These are phyloP conservation scores for Macrophomina phaseolina DNA, from an alignment of 2,329 filamentous ascomycete genomes.

Conservation along the genomic window DNA sequence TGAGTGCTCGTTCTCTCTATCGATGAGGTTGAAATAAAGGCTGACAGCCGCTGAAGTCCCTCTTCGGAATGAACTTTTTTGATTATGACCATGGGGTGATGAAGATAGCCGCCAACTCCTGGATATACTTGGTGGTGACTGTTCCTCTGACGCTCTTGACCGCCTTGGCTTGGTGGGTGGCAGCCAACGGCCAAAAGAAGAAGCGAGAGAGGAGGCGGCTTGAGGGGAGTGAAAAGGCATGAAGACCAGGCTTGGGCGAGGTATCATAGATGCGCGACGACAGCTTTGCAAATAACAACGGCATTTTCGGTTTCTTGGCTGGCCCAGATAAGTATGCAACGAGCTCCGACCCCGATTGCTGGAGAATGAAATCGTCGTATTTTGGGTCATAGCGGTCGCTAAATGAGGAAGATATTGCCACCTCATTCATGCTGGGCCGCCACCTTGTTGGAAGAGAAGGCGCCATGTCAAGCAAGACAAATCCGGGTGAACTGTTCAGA, in stretches of 20 bases:
- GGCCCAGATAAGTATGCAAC: not conserved
- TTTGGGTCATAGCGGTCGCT: not conserved
- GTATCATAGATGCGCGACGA: not conserved
- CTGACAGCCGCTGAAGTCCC: not conserved
- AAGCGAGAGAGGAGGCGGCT: not conserved
- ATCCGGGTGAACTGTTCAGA: not conserved
- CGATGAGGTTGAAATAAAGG: not conserved
- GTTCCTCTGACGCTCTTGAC: conserved; percentile 13
- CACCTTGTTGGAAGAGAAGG: not conserved
- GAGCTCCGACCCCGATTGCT: not conserved
- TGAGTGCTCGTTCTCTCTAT: not conserved
- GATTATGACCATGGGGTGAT: conserved; percentile 2
- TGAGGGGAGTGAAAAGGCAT: not conserved
- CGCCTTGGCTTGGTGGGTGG: conserved; percentile 2
- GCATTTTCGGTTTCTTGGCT: not conserved
- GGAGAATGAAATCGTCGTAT: not conserved
- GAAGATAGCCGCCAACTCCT: not conserved
- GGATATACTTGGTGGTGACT: conserved; percentile 7
- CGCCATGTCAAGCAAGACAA: not conserved
- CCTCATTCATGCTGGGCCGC: not conserved
- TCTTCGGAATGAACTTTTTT: conserved; percentile 21
- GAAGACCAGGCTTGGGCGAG: not conserved
- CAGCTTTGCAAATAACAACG: not conserved
- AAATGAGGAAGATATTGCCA: not conserved
- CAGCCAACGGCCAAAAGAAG: conserved; percentile 6